Percentiles rank a stretch among this genome's conserved stretches.
Conservation (phyloP, 345 rosid species). For the Combretum micranthum region DNA sequence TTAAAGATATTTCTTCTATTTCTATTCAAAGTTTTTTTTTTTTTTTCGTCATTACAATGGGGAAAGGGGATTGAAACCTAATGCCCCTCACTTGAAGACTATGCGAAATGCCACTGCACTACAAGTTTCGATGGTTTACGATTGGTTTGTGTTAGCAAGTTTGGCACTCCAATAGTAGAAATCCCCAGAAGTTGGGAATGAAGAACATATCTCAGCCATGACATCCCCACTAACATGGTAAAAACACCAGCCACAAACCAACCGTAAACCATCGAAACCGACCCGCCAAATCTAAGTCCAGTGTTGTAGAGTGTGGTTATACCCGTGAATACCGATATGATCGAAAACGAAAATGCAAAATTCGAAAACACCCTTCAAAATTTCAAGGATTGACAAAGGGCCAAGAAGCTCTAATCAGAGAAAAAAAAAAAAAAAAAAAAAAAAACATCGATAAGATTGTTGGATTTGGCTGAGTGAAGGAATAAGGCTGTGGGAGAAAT, state of each 20-base stretch:
- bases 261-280: slow-evolving; percentile 75
- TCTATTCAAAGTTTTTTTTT: too few species aligned
- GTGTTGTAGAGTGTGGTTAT: slow-evolving; percentile 84
- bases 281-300: slow-evolving; percentile 72
- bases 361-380: slow-evolving; percentile 76
- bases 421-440: too few species aligned
- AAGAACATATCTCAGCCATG: slow-evolving; percentile 96
- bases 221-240: slow-evolving; percentile 78
- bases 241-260: slow-evolving; percentile 79
- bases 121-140: too few species aligned
- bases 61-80: too few species aligned
- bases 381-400: slow-evolving; percentile 1
- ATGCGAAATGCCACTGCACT: too few species aligned
- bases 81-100: too few species aligned
- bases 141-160: slow-evolving; percentile 80
- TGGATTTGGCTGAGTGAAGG: neutral
- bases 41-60: too few species aligned
- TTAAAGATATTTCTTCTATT: too few species aligned
- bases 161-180: slow-evolving; percentile 98
- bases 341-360: slow-evolving; percentile 90
- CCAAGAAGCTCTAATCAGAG: neutral
- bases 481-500: neutral
- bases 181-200: slow-evolving; percentile 96
- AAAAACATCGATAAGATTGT: neutral
- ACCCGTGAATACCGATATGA: slow-evolving; percentile 87